Base-by-base conservation (phyloP, 192 early-diverging fungal genomes). In the Backusella psychrophila region DNA sequence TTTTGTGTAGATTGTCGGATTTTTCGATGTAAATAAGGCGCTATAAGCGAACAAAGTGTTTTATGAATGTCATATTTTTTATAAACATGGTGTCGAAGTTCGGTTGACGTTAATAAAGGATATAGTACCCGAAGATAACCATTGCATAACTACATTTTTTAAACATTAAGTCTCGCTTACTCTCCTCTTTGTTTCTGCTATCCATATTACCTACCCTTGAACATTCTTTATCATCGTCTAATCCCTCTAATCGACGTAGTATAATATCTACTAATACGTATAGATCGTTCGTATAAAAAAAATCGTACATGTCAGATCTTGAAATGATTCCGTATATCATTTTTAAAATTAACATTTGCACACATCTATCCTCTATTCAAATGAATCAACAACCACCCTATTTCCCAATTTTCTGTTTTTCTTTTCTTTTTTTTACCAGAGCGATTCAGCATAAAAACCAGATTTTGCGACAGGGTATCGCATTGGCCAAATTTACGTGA, bases 281-380 rank as follows among this genome's bases (percentile, higher is more conserved):
- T 53, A 97, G 84, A 78, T 98, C 96, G 76, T 98, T 98, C 14
- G 96, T 96, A 78, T 97, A 98, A 77, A 96, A 91, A 46, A 94
- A 89, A 19, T 88, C 85, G 33, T 73, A 77, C 2, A 93, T 89
- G 26, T 79, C 81, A 4, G 90, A 84, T 1, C 86, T 84, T 33
- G 87, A 89, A 38, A 98, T 88, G 42, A 98, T 82, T 42, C 85
- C 78, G 52, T 89, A 85, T 46, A 98, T 78, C 71, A 96, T 89
- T 69, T 93, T 88, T 39, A 96, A 82, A 42, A 94, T 89, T 26
- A 86, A 70, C 69, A 87, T 75, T 69, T 90, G 86, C 0, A 90
- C 73, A 38, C 80, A 77, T 0, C 81, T 66, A 52, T 91, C 90
- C 66, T 83, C 90, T 91, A 69, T 23, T 69, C 21, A 46, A 66